A percentile compares a stretch with the other conserved stretches of the same genome.
Conservation (phyloP, 73 alveolate species). For the Paramecium sonneborni region DNA sequence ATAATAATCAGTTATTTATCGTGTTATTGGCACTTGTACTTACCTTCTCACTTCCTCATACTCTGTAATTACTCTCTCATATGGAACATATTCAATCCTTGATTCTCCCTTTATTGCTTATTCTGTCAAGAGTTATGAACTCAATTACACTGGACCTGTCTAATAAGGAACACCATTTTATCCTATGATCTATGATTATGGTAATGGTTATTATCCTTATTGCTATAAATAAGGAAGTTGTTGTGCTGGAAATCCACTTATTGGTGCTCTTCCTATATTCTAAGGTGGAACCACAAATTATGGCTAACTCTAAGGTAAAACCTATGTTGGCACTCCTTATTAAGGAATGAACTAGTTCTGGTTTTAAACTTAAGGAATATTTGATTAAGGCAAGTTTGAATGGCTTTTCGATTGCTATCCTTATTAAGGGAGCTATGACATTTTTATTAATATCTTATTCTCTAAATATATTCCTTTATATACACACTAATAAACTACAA, state of each 20-base stretch:
- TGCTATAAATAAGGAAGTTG: background rate
- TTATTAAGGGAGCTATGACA: background rate
- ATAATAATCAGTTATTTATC: conserved; percentile 63
- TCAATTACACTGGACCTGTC: conserved; percentile 33
- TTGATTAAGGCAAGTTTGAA: background rate
- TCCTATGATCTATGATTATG: background rate
- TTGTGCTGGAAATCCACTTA: background rate
- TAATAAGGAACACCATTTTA: background rate
- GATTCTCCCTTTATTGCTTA: conserved; percentile 65
- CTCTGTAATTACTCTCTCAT: conserved; percentile 59
- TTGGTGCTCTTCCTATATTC: background rate
- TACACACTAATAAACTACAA: background rate
- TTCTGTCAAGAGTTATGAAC: background rate
- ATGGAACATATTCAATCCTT: conserved; percentile 65
- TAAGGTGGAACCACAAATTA: background rate
- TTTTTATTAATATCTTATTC: background rate
- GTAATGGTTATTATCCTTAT: background rate
- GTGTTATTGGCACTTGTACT: conserved; percentile 58
- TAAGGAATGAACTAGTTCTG: background rate
- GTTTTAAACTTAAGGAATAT: background rate
- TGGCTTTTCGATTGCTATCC: background rate
- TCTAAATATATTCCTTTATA: background rate
- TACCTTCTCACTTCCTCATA: conserved; percentile 65
- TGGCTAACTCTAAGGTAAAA: background rate
- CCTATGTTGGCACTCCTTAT: background rate